A percentile compares a stretch with the other conserved stretches of the same genome.
Evolutionary conservation across 495 filamentous ascomycete genomes (phyloP).

Genomic region (Xylaria cubensis): DNA sequence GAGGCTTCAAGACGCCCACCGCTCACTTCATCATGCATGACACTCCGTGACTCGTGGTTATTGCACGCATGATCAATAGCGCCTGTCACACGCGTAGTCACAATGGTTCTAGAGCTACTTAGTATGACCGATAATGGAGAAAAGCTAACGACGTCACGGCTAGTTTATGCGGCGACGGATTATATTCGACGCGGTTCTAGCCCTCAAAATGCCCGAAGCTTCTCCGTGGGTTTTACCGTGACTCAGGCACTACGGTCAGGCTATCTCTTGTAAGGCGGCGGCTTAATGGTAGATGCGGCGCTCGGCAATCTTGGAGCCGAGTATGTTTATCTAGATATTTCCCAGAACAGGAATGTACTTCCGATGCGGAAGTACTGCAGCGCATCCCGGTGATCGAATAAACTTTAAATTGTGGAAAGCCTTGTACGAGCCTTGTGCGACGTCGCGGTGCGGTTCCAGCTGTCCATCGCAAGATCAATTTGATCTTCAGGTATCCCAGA

Average conservation of each 20-base stretch:
- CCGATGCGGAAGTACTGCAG: background rate
- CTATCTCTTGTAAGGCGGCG: background rate
- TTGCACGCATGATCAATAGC: background rate
- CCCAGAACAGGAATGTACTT: background rate
- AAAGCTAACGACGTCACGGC: background rate
- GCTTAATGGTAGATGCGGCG: background rate
- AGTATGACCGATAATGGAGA: background rate
- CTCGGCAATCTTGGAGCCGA: background rate
- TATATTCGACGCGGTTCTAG: background rate
- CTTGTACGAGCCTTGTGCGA: background rate
- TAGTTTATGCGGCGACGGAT: background rate
- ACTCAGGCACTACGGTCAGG: background rate
- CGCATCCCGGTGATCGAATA: background rate
- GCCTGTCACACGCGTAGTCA: background rate
- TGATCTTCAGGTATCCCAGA: background rate
- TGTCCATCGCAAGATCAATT: background rate
- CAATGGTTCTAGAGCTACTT: background rate
- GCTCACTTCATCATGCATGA: background rate
- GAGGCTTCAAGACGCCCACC: background rate
- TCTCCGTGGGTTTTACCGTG: background rate
- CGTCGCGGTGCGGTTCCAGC: background rate
- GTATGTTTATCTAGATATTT: background rate
- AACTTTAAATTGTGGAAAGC: background rate
- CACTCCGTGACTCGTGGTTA: constrained; percentile 12
- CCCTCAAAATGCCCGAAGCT: background rate